Base-by-base conservation (phyloP, 2,329 filamentous ascomycete species). In the Geosmithia flava region DNA sequence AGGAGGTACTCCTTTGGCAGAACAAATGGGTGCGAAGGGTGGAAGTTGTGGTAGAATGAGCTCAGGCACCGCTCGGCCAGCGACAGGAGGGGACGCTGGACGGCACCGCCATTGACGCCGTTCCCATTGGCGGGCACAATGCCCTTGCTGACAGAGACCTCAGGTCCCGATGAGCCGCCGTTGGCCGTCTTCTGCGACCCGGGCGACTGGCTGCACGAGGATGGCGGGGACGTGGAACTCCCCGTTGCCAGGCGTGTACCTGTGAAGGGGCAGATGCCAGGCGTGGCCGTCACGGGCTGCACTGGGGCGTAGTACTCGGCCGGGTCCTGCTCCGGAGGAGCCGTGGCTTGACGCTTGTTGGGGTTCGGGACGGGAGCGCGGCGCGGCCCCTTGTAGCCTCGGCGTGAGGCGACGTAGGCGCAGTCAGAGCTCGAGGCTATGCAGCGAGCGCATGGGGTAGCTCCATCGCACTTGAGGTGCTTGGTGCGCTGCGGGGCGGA, bases 401-500 rank as follows among this genome's bases (percentile, higher is more conserved):
- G 77, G 42, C 85, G 80, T 40, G 84, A 88, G 43, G 83, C 80
- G 45, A 87, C 78, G 60, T 87, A 89, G 57, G 80, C 67, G 62
- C 86, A 91, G 45, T 81, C 72, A 17, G 72, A 66, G 49, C 75
- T 74, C 45, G 75, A 72, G 46, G 68, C 64, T 20, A 67, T 66
- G 62, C 85, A 90, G 48, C 86, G 79, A 44, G 76, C 73, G 64
- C 86, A 90, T 13, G 85, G 85, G 30, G 66, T 80, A 39, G 70
- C 65, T 27, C 83, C 84, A 62, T 89, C 83, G 60, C 85, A 90
- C 60, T 87, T 90, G 45, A 89, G 72, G 62, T 90, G 86, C 58
- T 86, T 80, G 53, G 59, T 67, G 47, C 77, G 70, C 76, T 80
- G 58, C 37, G 17, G 20, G 11, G 37, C 2, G 33, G 39, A 17